Evolutionary conservation across 306 rosid species (phyloP), one percentile per base, ranked within the genome.

Genomic region (Lupinus albus): DNA sequence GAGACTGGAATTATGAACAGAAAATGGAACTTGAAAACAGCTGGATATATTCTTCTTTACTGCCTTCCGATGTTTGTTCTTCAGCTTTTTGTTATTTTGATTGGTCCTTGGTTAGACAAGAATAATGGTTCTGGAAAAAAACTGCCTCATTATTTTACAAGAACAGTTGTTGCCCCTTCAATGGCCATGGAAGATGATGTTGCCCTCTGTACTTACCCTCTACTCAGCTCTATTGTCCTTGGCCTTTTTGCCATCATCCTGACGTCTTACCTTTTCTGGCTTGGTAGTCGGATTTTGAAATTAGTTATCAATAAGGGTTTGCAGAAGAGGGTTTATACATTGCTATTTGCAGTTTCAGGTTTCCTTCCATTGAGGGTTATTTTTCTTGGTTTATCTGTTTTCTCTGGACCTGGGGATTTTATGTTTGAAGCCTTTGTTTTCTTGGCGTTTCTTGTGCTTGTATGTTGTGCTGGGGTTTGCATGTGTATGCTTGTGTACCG

Each of bases 251-350:
- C 92, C 70, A 54, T 81, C 64, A 71, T 93, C 76, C 83, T 93
- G 69, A 93, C 91, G 53, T 80, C 81, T 84, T 93, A 93, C 81
- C 79, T 89, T 77, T 89, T 89, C 82, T 93, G 96, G 96, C 95
- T 93, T 68, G 98, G 95, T 78, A 86, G 95, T 78, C 85, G 78
- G 86, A 93, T 93, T 84, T 84, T 93, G 85, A 89, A 88, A 81
- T 76, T 83, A 89, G 98, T 93, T 66, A 93, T 93, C 77, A 93
- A 93, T 72, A 89, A 82, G 91, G 92, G 91, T 71, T 74, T 93
- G 89, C 98, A 93, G 84, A 93, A 84, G 82, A 87, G 98, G 85
- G 94, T 93, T 46, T 93, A 89, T 80, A 80, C 87, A 71, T 78
- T 93, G 75, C 85, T 93, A 65, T 69, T 93, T 70, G 83, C 95